Evolutionary conservation across 768 basidiomycete species (phyloP), one percentile per base, ranked within the genome.

Genomic region (Suillus subaureus): DNA sequence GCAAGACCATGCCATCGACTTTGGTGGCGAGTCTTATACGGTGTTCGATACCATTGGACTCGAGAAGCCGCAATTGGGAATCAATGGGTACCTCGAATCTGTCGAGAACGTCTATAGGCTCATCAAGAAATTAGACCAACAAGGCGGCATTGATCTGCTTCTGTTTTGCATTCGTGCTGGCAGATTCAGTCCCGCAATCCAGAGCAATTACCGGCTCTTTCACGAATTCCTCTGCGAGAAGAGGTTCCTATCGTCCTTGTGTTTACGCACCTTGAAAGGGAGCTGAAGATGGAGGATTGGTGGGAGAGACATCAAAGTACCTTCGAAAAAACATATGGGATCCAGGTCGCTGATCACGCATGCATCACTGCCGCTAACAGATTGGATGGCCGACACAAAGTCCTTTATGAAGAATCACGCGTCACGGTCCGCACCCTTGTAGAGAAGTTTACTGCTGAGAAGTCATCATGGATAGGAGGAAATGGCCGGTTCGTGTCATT

Each of bases 141-240:
- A 69, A n/a, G 75, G 75, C 6, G 75, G 75, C 1, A 61, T 78
- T 28, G 75, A 73, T 54, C 76, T 78, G 13, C 64, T 82, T 35
- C 70, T 81, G 8, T 81, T 80, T 63, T 80, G 79, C 61, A 73
- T 81, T 47, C 79, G 80, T 43, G 79, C 73, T 6, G 70, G 71
- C 58, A 74, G 74, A 66, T 71, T 73, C 68, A 76, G 69, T 16
- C 71, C 74, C 23, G 62, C 72, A 1, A 66, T 70, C 21, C 72
- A 77, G 40, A 69, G 78, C 63, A 83, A 83, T 63, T 83, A 79
- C 70, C 70, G 71, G 11, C 70, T 82, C 8, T 82, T 82, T 66
- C 49, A 76, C 18, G 76, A 83, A 52, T 72, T 81, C 39, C 72
- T 83, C 16, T 83, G 82, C 56, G 70, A 72, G 57, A 70, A 70